Base-by-base conservation (phyloP, 768 basidiomycete genomes). In the Dioszegia aurantiaca region DNA sequence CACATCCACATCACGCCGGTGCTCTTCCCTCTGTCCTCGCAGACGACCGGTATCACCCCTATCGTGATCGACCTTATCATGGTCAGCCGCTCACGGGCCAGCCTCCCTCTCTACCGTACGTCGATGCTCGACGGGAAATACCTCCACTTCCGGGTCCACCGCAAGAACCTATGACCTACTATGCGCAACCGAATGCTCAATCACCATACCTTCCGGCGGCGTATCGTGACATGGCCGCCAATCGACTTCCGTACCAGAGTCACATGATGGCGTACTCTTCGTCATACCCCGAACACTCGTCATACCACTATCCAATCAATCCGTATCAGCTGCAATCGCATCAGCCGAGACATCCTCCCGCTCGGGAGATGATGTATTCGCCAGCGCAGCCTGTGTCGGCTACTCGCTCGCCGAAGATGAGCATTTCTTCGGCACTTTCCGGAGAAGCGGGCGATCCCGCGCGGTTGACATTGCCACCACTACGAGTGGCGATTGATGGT, bases 391-490 rank as follows among this genome's bases (percentile, higher is more conserved):
- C 19, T 19, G 31, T 14, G 11, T 41, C 40, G 33, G 44, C 52
- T 10, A 49, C 52, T 23, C 44, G 44, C 28, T 41, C 57, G 4
- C 44, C 53, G 2, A 30, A 27, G 19, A 16, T 40, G 11, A 36
- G 39, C 30, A 52, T 58, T 12, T 28, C 41, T 8, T 31, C 47
- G 4, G 27, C 31, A 4, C 37, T 47, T 28, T 36, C 43, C n/a
- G 12, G 31, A 16, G 46, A 48, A 19, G 21, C 8, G 9, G 43
- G 31, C 3, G 55, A n/a, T 23, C 23, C 53, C 5, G 57, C 48
- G 14, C 43, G 52, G 6, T 10, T 71, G 11, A 71, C 64, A 6
- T 39, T 71, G 11, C 69, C 69, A 1, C 67, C 69, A 4, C 51
- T 71, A 14, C 52, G 69, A 36, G 39, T 60, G 26, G 53, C 61